These are phyloP conservation scores for Ceratocystis variospora DNA, from an alignment of 2,329 filamentous ascomycete species.

Conservation along the genomic window DNA sequence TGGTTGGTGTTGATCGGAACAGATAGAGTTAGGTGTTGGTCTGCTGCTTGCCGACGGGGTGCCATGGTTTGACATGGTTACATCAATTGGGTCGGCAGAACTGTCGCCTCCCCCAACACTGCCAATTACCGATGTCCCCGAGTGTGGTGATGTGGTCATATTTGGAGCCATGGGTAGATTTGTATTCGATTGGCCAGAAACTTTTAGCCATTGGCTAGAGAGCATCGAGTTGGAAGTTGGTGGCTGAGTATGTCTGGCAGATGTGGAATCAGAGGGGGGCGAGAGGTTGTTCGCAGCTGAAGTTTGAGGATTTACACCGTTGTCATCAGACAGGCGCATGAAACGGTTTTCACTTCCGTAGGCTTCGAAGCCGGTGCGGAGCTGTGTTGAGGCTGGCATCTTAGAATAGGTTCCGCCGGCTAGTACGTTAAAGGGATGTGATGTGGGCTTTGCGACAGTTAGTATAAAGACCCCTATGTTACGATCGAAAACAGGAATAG, in stretches of 20 bases:
- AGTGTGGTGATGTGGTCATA: background rate
- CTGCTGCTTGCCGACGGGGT: conserved; percentile 8
- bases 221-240: background rate
- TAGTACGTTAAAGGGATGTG: background rate
- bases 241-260: background rate
- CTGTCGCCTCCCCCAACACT: background rate
- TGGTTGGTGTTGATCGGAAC: conserved; percentile 12
- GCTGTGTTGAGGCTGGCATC: background rate
- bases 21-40: conserved; percentile 14
- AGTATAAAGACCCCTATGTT: background rate
- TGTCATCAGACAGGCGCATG: conserved; percentile 30
- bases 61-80: conserved; percentile 6
- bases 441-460: background rate
- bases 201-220: conserved; percentile 2
- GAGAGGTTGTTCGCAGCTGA: conserved; percentile 30
- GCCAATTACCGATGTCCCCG: background rate
- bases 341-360: conserved; percentile 35
- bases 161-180: background rate
- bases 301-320: conserved; percentile 29
- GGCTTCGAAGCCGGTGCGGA: conserved; percentile 29
- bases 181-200: background rate
- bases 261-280: background rate
- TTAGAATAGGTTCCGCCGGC: background rate
- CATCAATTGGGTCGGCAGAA: background rate
- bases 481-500: background rate